Evolutionary conservation across 768 basidiomycete species (phyloP).

Genomic region (Cystofilobasidium macerans): DNA sequence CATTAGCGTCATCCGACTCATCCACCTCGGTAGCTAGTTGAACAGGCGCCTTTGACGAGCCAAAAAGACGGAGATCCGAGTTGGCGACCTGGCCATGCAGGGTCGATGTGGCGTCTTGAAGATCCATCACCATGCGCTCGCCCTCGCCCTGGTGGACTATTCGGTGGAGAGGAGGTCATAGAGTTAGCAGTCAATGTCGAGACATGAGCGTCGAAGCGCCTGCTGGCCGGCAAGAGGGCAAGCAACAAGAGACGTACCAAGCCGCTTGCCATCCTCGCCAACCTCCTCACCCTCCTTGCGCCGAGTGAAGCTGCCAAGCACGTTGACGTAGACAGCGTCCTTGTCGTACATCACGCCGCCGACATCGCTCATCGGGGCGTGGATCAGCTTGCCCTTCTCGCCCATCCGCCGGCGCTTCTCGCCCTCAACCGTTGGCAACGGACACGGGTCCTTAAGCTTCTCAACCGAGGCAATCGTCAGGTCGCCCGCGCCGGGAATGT

Average conservation of each 20-base stretch:
- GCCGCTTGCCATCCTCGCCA: constrained; percentile 48
- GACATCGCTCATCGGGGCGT: constrained; percentile 98
- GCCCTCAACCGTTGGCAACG: constrained; percentile 76
- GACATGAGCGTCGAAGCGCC: not conserved
- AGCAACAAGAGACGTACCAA: constrained; percentile 2
- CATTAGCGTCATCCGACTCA: constrained; percentile 37
- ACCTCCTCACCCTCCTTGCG: constrained; percentile 40
- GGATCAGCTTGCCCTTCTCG: constrained; percentile 86
- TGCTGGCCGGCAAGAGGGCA: not conserved
- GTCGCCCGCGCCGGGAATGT: constrained; percentile 92
- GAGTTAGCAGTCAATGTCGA: not conserved
- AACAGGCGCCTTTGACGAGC: constrained; percentile 56
- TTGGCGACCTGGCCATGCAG: constrained; percentile 71
- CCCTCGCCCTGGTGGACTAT: constrained; percentile 79
- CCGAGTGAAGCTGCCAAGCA: constrained; percentile 83
- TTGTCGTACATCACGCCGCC: constrained; percentile 96
- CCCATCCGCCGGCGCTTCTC: constrained; percentile 82
- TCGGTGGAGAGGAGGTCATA: constrained; percentile 12
- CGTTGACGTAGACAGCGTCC: constrained; percentile 95
- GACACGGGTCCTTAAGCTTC: constrained; percentile 84
- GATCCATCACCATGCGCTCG: constrained; percentile 92
- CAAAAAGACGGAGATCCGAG: constrained; percentile 73
- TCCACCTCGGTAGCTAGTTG: constrained; percentile 41
- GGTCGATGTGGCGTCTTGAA: constrained; percentile 74
- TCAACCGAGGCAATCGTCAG: constrained; percentile 62